phyloP scores from a whole-genome alignment of 441 rosid genomes.

The Populus hybrid region DNA sequence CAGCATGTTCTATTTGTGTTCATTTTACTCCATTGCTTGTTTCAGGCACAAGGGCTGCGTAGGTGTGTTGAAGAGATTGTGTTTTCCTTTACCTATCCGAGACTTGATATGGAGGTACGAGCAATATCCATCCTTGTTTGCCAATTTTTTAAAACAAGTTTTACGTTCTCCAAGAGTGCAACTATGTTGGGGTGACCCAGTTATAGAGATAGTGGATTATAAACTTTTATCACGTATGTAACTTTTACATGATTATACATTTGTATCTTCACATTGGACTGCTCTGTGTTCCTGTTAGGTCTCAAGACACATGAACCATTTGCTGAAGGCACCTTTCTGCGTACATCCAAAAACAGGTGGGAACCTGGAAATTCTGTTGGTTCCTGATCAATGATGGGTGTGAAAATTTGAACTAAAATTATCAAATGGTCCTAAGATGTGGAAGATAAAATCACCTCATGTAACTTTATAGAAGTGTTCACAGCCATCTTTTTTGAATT shows the following conservation, averaged over 20 bases:
- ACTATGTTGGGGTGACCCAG: not conserved
- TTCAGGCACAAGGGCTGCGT: constrained; percentile 60
- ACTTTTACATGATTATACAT: not conserved
- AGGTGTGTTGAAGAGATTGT: constrained; percentile 89
- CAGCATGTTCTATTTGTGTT: constrained; percentile 2
- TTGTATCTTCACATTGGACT: constrained; percentile 2
- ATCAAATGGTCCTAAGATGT: not conserved
- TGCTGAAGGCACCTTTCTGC: constrained; percentile 97
- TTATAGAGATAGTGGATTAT: not conserved
- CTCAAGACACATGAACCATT: constrained; percentile 94
- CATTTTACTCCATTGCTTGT: constrained; percentile 13
- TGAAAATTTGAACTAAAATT: not conserved
- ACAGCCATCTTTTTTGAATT: not conserved
- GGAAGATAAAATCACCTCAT: not conserved
- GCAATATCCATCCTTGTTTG: not conserved
- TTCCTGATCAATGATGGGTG: not conserved
- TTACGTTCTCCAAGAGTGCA: not conserved
- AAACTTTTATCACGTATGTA: not conserved
- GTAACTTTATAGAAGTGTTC: not conserved
- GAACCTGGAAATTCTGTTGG: constrained; percentile 7
- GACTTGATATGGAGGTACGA: constrained; percentile 88
- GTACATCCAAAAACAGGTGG: constrained; percentile 93
- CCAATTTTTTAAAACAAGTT: not conserved
- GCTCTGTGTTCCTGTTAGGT: constrained; percentile 42
- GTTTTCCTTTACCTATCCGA: constrained; percentile 79